Evolutionary conservation across 371 early-diverging fungal genomes (phyloP).

Genomic region (Amoeboaphelidium protococcarum): DNA sequence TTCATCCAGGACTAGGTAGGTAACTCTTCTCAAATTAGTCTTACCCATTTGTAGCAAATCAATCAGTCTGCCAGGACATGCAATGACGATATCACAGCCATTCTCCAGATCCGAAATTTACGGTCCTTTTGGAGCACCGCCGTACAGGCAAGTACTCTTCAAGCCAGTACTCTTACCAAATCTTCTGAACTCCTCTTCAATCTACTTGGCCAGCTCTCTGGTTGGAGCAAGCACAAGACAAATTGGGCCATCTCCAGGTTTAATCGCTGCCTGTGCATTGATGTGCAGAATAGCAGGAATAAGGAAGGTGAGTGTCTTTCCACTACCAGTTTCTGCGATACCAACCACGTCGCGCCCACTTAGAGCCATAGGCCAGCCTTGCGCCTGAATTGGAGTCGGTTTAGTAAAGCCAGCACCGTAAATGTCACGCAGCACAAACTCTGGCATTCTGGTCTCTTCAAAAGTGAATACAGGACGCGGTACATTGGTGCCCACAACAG

Average conservation of each 20-base stretch:
- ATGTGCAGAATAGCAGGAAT: slow-evolving; percentile 96
- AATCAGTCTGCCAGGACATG: slow-evolving; percentile 96
- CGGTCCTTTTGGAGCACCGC: slow-evolving; percentile 80
- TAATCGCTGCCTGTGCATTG: slow-evolving; percentile 75
- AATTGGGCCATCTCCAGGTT: slow-evolving; percentile 92
- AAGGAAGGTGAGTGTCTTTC: slow-evolving; percentile 92
- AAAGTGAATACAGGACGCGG: slow-evolving; percentile 28
- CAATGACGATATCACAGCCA: slow-evolving; percentile 94
- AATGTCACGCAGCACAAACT: slow-evolving; percentile 48
- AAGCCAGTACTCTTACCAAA: slow-evolving; percentile 66
- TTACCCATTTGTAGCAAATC: slow-evolving; percentile 53
- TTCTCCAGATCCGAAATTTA: slow-evolving; percentile 68
- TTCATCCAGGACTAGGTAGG: slow-evolving; percentile 95
- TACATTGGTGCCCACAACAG: slow-evolving; percentile 20
- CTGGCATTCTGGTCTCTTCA: slow-evolving; percentile 26
- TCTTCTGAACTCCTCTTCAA: slow-evolving; percentile 72
- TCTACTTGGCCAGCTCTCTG: slow-evolving; percentile 78
- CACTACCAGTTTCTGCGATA: slow-evolving; percentile 96
- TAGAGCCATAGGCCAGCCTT: slow-evolving; percentile 98
- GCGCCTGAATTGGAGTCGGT: slow-evolving; percentile 95
- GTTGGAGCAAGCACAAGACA: slow-evolving; percentile 80
- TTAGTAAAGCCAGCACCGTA: slow-evolving; percentile 46
- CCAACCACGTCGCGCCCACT: slow-evolving; percentile 90
- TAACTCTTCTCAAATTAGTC: slow-evolving; percentile 79
- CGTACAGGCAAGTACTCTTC: slow-evolving; percentile 81